Base-by-base conservation (phyloP, 306 rosid genomes). In the Benincasa hispida region DNA sequence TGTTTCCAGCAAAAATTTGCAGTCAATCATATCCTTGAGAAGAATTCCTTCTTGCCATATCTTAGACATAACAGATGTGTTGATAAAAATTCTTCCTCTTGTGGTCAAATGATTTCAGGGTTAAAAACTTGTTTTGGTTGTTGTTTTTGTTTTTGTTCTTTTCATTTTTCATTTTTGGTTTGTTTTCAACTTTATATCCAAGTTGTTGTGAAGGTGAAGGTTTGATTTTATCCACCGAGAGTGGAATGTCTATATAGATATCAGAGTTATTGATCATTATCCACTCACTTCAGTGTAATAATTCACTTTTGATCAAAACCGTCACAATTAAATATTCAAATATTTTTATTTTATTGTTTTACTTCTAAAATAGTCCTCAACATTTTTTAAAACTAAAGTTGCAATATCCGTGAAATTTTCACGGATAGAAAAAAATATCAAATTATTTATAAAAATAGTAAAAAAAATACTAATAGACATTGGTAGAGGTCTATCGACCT, bases 1-100 rank as follows among this genome's bases (percentile, higher is more conserved):
- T 67, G 74, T 67, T 19, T 10, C 10, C 6, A 66, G 73, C 73
- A 67, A 67, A 39, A 67, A 67, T 21, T 67, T 67, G 74, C 74
- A 67, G 74, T 22, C 74, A 41, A n/a, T 67, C 34, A 37, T 9
- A 1, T 42, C 4, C 34, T 41, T 68, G 34, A n/a, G 54, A 67
- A n/a, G 54, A 67, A 39, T 41, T 39, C 54, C 34, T 68, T 41
- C 17, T 67, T 28, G 21, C 3, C 22, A 39, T 39, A 35, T 37
- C 25, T 37, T 66, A 37, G 72, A 30, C 25, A 65, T 65, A 27
- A 15, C 39, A 14, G 39, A 28, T 28, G 15, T 66, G 11, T 62
- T 34, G 24, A 18, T 62, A 17, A 3, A 32, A 8, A 47, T 62
- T 63, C 8, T 18, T 27, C 47, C 72, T 34, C 48, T 34, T 63